Percentiles rank a stretch among this genome's conserved stretches.
These are phyloP conservation scores for Blastocystis sp. DNA, from an alignment of 352 stramenopile genomes.

Conservation along the genomic window DNA sequence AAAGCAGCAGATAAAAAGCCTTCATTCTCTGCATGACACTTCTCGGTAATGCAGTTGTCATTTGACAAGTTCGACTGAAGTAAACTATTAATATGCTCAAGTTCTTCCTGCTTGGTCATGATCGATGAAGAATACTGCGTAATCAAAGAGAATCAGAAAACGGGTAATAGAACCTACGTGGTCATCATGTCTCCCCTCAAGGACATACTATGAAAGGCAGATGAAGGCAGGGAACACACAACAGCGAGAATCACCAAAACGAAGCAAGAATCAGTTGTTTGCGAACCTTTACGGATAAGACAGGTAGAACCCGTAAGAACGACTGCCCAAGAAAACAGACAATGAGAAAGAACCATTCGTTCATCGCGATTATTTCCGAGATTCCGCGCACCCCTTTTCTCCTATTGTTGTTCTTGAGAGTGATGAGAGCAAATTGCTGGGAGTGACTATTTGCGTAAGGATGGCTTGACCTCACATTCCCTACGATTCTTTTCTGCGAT, in stretches of 20 bases:
- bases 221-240: neutral
- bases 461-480: too few species aligned
- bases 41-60: conserved; percentile 1
- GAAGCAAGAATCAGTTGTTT: too few species aligned
- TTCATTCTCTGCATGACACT: neutral
- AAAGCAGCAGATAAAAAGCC: neutral
- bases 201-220: neutral
- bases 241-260: conserved; percentile 1
- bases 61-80: conserved; percentile 1
- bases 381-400: neutral
- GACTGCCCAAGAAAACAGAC: neutral
- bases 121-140: neutral
- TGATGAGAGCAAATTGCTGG: neutral
- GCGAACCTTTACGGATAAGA: too few species aligned
- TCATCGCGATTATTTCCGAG: conserved; percentile 6
- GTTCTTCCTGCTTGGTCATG: conserved; percentile 67
- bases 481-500: too few species aligned
- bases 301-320: neutral
- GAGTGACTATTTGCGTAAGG: neutral
- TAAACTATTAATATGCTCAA: conserved; percentile 50
- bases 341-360: neutral
- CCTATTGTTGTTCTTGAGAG: neutral
- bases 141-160: too few species aligned
- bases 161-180: too few species aligned
- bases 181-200: too few species aligned